Percentiles rank a stretch among this genome's conserved stretches.
Evolutionary conservation across 495 filamentous ascomycete genomes (phyloP).

Genomic region (Podospora pseudopauciseta): DNA sequence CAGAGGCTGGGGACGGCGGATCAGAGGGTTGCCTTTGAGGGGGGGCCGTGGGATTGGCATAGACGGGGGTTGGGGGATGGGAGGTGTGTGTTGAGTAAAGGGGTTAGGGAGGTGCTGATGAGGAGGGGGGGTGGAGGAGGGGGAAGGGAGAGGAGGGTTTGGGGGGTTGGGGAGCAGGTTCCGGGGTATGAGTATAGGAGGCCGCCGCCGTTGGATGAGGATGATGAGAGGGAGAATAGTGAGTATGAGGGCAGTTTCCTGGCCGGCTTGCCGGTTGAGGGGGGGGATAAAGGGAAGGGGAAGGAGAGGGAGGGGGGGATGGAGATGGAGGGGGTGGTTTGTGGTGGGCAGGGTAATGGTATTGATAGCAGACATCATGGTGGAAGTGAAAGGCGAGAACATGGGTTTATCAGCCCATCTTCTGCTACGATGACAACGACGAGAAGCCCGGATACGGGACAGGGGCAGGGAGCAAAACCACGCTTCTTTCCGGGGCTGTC

Average conservation of each 20-base stretch:
- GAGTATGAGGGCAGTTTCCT: slow-evolving; percentile 20
- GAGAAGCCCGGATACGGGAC: neutral
- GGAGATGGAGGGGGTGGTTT: neutral
- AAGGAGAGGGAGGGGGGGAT: neutral
- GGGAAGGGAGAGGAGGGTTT: slow-evolving; percentile 6
- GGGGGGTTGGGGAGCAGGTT: slow-evolving; percentile 22
- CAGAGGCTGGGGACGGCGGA: slow-evolving; percentile 31
- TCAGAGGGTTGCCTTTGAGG: slow-evolving; percentile 22
- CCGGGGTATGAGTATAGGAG: slow-evolving; percentile 21
- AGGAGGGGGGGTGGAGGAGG: slow-evolving; percentile 5
- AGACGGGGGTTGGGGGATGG: slow-evolving; percentile 24
- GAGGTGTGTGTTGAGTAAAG: slow-evolving; percentile 18
- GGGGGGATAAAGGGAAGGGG: slow-evolving; percentile 13
- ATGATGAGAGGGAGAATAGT: slow-evolving; percentile 14
- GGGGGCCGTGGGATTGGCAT: slow-evolving; percentile 31
- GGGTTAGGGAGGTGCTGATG: slow-evolving; percentile 18
- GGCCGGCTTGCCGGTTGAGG: slow-evolving; percentile 15
- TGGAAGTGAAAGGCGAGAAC: no score
- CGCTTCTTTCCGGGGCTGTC: slow-evolving; percentile 13
- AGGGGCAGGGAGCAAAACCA: neutral
- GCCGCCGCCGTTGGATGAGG: slow-evolving; percentile 21
- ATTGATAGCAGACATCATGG: neutral
- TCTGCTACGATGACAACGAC: neutral
- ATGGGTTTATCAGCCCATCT: neutral
- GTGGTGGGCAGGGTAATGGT: neutral